Conservation (phyloP, 1,284 basidiomycete genomes). For the Cutaneotrichosporon sp. region DNA sequence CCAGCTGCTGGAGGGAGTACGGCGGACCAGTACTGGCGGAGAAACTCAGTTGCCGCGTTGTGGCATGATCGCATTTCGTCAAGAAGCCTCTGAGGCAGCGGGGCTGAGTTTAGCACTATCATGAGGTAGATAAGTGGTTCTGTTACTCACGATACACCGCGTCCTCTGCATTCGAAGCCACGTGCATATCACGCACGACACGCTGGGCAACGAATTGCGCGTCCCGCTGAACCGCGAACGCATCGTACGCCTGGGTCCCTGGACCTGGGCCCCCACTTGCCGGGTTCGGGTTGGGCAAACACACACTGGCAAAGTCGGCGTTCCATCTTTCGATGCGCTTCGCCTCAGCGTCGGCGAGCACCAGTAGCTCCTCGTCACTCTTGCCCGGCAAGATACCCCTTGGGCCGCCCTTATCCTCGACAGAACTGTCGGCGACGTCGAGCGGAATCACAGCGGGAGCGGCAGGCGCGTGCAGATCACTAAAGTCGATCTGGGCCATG, state of each 20-base stretch:
- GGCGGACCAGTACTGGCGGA: constrained; percentile 91
- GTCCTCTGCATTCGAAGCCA: constrained; percentile 33
- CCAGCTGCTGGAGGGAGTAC: constrained; percentile 66
- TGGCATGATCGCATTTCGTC: constrained; percentile 81
- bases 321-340: constrained; percentile 14
- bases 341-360: constrained; percentile 17
- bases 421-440: constrained; percentile 57
- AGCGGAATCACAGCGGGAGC: constrained; percentile 65
- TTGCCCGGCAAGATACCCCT: constrained; percentile 33
- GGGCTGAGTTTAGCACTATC: constrained; percentile 53
- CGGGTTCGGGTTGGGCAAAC: constrained; percentile 30
- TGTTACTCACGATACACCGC: constrained; percentile 14
- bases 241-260: constrained; percentile 16
- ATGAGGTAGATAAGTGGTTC: background rate
- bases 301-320: constrained; percentile 28
- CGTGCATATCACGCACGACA: constrained; percentile 37
- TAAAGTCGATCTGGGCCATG: constrained; percentile 73
- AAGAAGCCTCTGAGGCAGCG: constrained; percentile 72
- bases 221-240: constrained; percentile 32
- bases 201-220: constrained; percentile 29
- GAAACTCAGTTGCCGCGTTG: constrained; percentile 88
- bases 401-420: constrained; percentile 16
- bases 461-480: constrained; percentile 72
- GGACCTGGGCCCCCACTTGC: constrained; percentile 11
- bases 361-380: constrained; percentile 58